phyloP scores from a whole-genome alignment of 805 yeast species.

The Metschnikowia borealis region DNA sequence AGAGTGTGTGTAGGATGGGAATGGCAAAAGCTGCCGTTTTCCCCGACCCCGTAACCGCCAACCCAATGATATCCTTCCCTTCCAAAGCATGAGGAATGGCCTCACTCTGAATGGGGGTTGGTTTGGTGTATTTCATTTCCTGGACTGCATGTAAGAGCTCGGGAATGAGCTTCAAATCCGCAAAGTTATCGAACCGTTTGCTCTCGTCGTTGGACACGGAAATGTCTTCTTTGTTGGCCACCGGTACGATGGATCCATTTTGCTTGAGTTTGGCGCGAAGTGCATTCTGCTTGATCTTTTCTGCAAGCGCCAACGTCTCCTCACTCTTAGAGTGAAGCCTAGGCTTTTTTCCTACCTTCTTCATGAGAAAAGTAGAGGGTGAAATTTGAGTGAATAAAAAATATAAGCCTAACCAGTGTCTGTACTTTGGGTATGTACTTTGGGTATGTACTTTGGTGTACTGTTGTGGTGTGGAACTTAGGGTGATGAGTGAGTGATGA shows the following conservation, averaged over 20 bases:
- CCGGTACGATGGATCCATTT: not conserved
- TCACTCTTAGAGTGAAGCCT: conserved; percentile 14
- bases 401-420: too few species aligned
- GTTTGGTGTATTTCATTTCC: conserved; percentile 67
- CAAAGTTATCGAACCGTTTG: conserved; percentile 38
- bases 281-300: conserved; percentile 45
- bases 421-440: too few species aligned
- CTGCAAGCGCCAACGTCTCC: conserved; percentile 50
- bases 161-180: conserved; percentile 63
- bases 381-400: too few species aligned
- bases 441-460: too few species aligned
- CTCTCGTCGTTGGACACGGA: conserved; percentile 8
- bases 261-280: conserved; percentile 19
- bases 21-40: conserved; percentile 98
- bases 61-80: conserved; percentile 90
- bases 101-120: conserved; percentile 92
- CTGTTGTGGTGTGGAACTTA: too few species aligned
- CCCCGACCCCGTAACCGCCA: conserved; percentile 98
- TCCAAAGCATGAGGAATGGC: conserved; percentile 87
- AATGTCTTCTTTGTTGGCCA: not conserved
- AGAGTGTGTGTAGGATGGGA: conserved; percentile 85
- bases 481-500: too few species aligned
- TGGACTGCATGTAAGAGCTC: conserved; percentile 79
- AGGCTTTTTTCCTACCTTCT: conserved; percentile 7
- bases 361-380: not conserved